Conservation (phyloP, 78 protist species). For the Neovahlkampfia damariscottae region DNA sequence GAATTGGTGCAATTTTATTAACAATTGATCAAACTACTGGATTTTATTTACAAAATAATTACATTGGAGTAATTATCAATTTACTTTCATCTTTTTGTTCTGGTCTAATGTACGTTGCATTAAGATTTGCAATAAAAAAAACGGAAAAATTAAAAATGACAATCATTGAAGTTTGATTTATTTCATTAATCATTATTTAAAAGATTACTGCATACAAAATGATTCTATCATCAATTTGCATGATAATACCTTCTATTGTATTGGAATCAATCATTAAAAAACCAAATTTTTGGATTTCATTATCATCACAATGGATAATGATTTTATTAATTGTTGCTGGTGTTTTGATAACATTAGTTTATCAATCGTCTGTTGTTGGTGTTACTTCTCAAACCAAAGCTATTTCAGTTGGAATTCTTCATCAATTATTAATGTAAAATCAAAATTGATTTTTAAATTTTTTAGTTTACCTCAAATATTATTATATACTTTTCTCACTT, state of each 20-base stretch:
- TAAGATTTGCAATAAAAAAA: not conserved
- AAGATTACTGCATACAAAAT: not conserved
- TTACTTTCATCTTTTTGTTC: not conserved
- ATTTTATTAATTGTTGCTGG: not conserved
- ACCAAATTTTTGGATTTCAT: not conserved
- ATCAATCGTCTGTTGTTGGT: not conserved
- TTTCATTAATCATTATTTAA: not conserved
- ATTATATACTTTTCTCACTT: not conserved
- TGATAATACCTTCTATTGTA: not conserved
- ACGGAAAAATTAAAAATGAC: not conserved
- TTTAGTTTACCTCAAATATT: not conserved
- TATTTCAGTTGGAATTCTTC: not conserved
- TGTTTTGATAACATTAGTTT: not conserved
- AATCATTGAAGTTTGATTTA: not conserved
- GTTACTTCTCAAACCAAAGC: not conserved
- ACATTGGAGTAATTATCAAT: not conserved
- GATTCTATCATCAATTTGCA: not conserved
- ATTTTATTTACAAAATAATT: not conserved
- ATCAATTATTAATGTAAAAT: not conserved
- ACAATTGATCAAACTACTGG: not conserved
- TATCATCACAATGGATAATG: not conserved
- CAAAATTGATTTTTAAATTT: not conserved
- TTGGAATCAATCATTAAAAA: not conserved
- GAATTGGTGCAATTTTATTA: not conserved
- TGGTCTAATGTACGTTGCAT: not conserved